Percentiles rank a stretch among this genome's conserved stretches.
Conservation (phyloP, 192 early-diverging fungal species). For the Thoreauomyces humboldtii region DNA sequence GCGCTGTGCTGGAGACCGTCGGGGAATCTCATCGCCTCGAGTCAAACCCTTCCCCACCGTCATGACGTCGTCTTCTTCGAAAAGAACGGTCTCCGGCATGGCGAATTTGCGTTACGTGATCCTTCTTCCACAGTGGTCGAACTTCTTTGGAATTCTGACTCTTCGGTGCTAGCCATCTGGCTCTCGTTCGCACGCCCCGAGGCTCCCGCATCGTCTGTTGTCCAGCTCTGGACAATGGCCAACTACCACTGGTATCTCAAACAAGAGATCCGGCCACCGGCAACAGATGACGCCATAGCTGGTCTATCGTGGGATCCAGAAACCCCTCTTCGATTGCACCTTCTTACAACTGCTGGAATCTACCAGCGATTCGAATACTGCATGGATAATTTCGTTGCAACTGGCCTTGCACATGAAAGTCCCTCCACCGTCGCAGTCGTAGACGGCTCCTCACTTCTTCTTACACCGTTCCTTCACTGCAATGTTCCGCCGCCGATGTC, state of each 20-base stretch:
- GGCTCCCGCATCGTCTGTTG: conserved; percentile 19
- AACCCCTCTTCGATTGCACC: conserved; percentile 59
- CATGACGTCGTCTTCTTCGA: conserved; percentile 94
- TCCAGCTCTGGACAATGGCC: conserved; percentile 89
- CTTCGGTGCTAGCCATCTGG: conserved; percentile 78
- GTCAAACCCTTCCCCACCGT: conserved; percentile 69
- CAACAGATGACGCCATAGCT: conserved; percentile 35
- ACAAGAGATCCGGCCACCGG: conserved; percentile 67
- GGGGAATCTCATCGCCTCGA: conserved; percentile 80
- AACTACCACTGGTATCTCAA: conserved; percentile 99
- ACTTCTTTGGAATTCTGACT: conserved; percentile 85
- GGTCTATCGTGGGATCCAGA: conserved; percentile 84
- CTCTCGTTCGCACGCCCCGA: conserved; percentile 33
- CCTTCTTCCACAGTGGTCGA: conserved; percentile 48
- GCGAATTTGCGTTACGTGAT: conserved; percentile 81
- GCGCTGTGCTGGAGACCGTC: conserved; percentile 78
- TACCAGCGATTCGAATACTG: conserved; percentile 42
- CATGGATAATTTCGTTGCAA: conserved; percentile 40
- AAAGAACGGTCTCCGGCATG: conserved; percentile 90
- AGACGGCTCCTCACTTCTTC: conserved; percentile 61
- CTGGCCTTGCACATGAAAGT: conserved; percentile 38
- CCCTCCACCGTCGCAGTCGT: conserved; percentile 70
- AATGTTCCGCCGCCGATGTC: conserved; percentile 98
- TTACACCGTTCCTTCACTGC: conserved; percentile 77
- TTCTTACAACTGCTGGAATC: conserved; percentile 25